Percentiles rank a stretch among this genome's conserved stretches.
These are phyloP conservation scores for Astragalus glycyphyllos DNA, from an alignment of 306 rosid species.

Conservation along the genomic window DNA sequence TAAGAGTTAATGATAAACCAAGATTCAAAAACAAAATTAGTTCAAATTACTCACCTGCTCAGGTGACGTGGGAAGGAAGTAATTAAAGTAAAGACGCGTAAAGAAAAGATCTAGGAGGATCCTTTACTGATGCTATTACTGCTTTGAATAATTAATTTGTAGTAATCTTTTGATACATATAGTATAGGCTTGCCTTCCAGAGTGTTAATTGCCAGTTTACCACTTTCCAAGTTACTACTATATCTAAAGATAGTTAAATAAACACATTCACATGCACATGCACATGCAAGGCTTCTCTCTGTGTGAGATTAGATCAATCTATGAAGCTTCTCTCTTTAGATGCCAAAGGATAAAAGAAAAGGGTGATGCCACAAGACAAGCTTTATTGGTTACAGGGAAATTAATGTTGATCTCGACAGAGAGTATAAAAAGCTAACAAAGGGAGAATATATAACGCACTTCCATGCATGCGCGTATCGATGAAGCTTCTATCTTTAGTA, in stretches of 20 bases:
- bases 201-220: conserved; percentile 15
- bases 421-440: conserved; percentile 61
- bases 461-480: conserved; percentile 81
- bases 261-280: conserved; percentile 38
- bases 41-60: neutral
- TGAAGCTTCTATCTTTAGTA: conserved; percentile 90
- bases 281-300: conserved; percentile 3
- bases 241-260: neutral
- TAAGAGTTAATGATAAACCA: no score
- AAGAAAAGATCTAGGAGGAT: conserved; percentile 30
- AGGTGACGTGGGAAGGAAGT: neutral
- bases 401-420: conserved; percentile 54
- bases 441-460: conserved; percentile 99
- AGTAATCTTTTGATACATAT: conserved; percentile 47
- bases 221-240: neutral
- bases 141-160: conserved; percentile 42
- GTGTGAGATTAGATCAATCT: conserved; percentile 42
- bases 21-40: no score
- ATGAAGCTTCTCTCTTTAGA: conserved; percentile 41
- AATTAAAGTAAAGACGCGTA: neutral
- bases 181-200: conserved; percentile 22
- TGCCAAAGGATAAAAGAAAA: conserved; percentile 19
- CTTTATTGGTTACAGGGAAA: conserved; percentile 93
- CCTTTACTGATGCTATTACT: conserved; percentile 31
- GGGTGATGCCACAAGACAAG: conserved; percentile 51